phyloP scores from a whole-genome alignment of 495 filamentous ascomycete species.

The Bathelium albidoporum region DNA sequence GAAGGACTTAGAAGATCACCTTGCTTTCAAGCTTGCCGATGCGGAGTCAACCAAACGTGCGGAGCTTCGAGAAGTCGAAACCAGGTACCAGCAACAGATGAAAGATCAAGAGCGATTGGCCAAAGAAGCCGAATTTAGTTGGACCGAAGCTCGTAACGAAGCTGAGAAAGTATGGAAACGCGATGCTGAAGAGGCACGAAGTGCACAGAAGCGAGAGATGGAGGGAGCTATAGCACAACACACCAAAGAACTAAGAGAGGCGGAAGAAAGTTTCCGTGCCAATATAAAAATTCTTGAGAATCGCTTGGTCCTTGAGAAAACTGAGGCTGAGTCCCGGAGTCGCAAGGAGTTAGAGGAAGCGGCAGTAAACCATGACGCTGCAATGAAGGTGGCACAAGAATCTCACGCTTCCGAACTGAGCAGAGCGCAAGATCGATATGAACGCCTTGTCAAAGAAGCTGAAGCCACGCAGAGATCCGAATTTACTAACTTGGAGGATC shows the following conservation, averaged over 20 bases:
- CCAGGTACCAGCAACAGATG: background rate
- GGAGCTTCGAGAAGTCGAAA: background rate
- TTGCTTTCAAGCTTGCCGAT: slow-evolving; percentile 1
- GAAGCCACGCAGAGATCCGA: background rate
- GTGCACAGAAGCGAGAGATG: background rate
- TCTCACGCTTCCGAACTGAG: background rate
- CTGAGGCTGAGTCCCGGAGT: background rate
- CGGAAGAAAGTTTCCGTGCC: background rate
- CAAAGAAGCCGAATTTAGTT: background rate
- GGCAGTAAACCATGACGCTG: background rate
- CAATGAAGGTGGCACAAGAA: background rate
- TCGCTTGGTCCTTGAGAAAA: background rate
- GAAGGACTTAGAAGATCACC: background rate
- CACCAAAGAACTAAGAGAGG: background rate
- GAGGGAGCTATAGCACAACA: background rate
- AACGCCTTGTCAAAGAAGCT: background rate
- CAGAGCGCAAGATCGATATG: background rate
- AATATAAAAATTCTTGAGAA: background rate
- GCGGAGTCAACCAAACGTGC: background rate
- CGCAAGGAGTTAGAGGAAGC: background rate
- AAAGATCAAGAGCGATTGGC: background rate
- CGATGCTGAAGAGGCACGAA: background rate
- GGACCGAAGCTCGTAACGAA: background rate
- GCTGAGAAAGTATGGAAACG: background rate
- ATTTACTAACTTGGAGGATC: background rate